Percentiles rank a stretch among this genome's conserved stretches.
Conservation (phyloP, 2,329 filamentous ascomycete species). For the Epichloe uncinata region DNA sequence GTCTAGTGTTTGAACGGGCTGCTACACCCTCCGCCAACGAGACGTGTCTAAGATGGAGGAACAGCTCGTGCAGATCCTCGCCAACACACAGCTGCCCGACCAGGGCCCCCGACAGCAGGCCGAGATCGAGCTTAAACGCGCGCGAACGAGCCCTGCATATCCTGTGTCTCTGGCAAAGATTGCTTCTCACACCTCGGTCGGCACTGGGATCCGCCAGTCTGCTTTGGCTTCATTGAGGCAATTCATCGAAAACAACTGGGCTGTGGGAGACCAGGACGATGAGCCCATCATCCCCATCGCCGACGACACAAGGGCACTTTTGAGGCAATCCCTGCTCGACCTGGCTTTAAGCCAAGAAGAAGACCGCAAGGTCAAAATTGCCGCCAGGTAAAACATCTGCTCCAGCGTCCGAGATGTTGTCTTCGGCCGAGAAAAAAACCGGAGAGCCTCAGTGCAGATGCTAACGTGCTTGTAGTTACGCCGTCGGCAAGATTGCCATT, state of each 20-base stretch:
- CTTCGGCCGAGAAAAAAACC: neutral
- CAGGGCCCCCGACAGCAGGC: constrained; percentile 72
- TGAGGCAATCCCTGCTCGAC: constrained; percentile 63
- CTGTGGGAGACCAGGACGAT: constrained; percentile 56
- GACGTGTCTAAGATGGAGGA: constrained; percentile 57
- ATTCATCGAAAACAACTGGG: constrained; percentile 81
- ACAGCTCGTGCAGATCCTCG: constrained; percentile 76
- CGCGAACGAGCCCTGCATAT: constrained; percentile 57
- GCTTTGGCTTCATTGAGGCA: constrained; percentile 68
- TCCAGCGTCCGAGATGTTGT: neutral
- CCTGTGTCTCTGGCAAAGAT: constrained; percentile 70
- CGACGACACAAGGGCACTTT: constrained; percentile 58
- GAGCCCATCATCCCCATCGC: constrained; percentile 49
- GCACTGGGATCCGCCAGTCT: constrained; percentile 66
- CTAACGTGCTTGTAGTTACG: constrained; percentile 32
- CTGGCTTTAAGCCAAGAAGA: constrained; percentile 60
- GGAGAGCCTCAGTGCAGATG: neutral
- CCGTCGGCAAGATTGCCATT: constrained; percentile 86
- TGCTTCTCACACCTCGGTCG: constrained; percentile 60
- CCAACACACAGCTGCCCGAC: constrained; percentile 68
- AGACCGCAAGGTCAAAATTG: constrained; percentile 76
- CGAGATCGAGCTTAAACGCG: constrained; percentile 65
- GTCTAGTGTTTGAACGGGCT: neutral
- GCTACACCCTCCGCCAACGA: constrained; percentile 1
- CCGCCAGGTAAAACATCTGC: constrained; percentile 53